Evolutionary conservation across 2,329 filamentous ascomycete genomes (phyloP).

Genomic region (Penicillium aurantiogriseum): DNA sequence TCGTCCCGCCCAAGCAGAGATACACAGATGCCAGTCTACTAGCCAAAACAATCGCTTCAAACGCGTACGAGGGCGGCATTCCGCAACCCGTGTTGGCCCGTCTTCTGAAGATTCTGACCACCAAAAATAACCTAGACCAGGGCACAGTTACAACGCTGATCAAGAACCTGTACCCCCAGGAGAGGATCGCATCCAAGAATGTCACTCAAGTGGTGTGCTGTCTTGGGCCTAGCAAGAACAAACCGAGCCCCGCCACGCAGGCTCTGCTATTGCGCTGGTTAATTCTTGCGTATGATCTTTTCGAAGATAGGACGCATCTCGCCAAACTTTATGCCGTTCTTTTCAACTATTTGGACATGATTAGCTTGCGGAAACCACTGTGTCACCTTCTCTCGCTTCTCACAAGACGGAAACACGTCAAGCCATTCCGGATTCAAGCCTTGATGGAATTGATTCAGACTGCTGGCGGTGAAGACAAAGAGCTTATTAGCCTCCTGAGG

Average conservation of each 20-base stretch:
- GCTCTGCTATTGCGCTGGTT: slow-evolving; percentile 73
- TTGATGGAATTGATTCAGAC: slow-evolving; percentile 55
- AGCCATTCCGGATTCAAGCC: slow-evolving; percentile 76
- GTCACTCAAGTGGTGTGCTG: slow-evolving; percentile 67
- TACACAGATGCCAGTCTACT: slow-evolving; percentile 60
- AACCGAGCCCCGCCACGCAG: slow-evolving; percentile 70
- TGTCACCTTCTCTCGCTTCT: slow-evolving; percentile 78
- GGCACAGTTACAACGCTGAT: slow-evolving; percentile 66
- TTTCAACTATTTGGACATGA: slow-evolving; percentile 79
- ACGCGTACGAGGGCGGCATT: slow-evolving; percentile 68
- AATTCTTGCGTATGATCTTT: slow-evolving; percentile 68
- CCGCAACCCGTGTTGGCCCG: slow-evolving; percentile 58
- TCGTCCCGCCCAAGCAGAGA: slow-evolving; percentile 63
- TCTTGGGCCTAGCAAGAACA: slow-evolving; percentile 74
- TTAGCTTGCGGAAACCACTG: slow-evolving; percentile 66
- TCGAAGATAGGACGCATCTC: slow-evolving; percentile 63
- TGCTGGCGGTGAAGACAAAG: slow-evolving; percentile 66
- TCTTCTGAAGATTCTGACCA: slow-evolving; percentile 66
- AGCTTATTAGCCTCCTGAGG: slow-evolving; percentile 69
- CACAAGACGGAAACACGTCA: slow-evolving; percentile 77
- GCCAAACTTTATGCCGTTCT: slow-evolving; percentile 71
- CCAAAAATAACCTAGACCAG: slow-evolving; percentile 71
- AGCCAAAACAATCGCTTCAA: slow-evolving; percentile 61
- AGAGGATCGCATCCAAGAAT: slow-evolving; percentile 58
- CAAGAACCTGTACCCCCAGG: slow-evolving; percentile 73